A percentile compares a stretch with the other conserved stretches of the same genome.
Evolutionary conservation across 1,139 yeast species (phyloP).

Genomic region (Geotrichum restrictum): DNA sequence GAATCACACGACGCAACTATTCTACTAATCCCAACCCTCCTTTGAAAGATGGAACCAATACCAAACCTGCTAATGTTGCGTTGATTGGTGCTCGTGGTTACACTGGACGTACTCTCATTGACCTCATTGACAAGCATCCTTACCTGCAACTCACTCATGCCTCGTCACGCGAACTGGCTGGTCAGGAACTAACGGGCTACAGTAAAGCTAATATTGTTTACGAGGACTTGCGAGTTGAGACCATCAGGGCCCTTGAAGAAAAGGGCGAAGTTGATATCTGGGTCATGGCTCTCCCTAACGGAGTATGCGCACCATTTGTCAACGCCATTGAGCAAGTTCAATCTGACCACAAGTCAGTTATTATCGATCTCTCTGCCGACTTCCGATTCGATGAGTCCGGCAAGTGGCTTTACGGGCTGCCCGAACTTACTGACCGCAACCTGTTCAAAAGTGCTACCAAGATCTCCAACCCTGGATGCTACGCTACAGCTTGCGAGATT

Average conservation of each 20-base stretch:
- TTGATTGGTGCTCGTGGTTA: slow-evolving; percentile 97
- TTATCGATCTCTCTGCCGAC: slow-evolving; percentile 90
- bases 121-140: slow-evolving; percentile 81
- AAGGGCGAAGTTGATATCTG: slow-evolving; percentile 81
- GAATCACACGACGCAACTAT: slow-evolving; percentile 16
- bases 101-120: slow-evolving; percentile 90
- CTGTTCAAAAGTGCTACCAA: slow-evolving; percentile 68
- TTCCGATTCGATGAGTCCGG: slow-evolving; percentile 85
- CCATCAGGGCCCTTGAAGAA: slow-evolving; percentile 71
- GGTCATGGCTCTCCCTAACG: slow-evolving; percentile 99
- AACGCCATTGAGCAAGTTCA: slow-evolving; percentile 74
- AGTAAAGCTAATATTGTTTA: slow-evolving; percentile 73
- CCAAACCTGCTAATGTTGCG: slow-evolving; percentile 66
- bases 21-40: slow-evolving; percentile 67
- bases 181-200: slow-evolving; percentile 82
- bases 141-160: slow-evolving; percentile 84
- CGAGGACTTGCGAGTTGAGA: slow-evolving; percentile 83
- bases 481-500: slow-evolving; percentile 94
- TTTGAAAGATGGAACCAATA: slow-evolving; percentile 55
- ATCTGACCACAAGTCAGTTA: slow-evolving; percentile 55
- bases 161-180: slow-evolving; percentile 89
- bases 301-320: slow-evolving; percentile 95
- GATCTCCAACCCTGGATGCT: slow-evolving; percentile 96
- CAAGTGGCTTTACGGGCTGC: slow-evolving; percentile 92
- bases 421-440: slow-evolving; percentile 61